A percentile compares a stretch with the other conserved stretches of the same genome.
Evolutionary conservation across 2,329 filamentous ascomycete species (phyloP).

Genomic region (Nemania serpens): DNA sequence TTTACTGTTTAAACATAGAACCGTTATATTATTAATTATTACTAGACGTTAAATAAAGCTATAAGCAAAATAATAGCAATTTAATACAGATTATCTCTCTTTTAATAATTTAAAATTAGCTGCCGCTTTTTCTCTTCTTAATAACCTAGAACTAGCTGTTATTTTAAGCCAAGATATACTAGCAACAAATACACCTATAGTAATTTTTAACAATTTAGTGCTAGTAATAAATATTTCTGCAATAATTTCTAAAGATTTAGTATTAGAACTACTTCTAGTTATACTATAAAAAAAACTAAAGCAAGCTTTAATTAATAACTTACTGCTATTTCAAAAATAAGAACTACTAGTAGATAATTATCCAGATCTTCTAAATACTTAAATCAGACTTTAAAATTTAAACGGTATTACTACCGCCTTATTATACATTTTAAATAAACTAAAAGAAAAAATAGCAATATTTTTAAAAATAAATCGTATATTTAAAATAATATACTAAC

Average conservation of each 20-base stretch:
- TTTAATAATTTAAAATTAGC: no score
- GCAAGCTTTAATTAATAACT: no score
- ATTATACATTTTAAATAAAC: neutral
- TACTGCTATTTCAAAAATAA: neutral
- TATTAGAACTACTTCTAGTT: neutral
- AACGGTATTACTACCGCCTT: neutral
- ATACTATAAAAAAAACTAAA: no score
- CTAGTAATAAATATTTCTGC: no score
- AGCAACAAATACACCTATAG: no score
- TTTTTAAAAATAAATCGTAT: neutral
- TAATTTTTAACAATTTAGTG: no score
- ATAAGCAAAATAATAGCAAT: no score
- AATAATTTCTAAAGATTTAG: neutral
- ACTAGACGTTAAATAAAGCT: neutral
- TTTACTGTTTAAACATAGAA: neutral
- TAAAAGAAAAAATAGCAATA: neutral
- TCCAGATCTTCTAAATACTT: no score
- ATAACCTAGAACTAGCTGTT: neutral
- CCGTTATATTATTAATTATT: neutral
- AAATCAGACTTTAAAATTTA: conserved; percentile 1
- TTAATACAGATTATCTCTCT: neutral
- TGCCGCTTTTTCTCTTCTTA: no score
- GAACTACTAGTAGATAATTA: neutral
- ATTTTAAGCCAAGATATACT: neutral
- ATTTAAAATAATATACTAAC: conserved; percentile 1